Evolutionary conservation across 768 basidiomycete species (phyloP).

Genomic region (Mycena olivaceomarginata): DNA sequence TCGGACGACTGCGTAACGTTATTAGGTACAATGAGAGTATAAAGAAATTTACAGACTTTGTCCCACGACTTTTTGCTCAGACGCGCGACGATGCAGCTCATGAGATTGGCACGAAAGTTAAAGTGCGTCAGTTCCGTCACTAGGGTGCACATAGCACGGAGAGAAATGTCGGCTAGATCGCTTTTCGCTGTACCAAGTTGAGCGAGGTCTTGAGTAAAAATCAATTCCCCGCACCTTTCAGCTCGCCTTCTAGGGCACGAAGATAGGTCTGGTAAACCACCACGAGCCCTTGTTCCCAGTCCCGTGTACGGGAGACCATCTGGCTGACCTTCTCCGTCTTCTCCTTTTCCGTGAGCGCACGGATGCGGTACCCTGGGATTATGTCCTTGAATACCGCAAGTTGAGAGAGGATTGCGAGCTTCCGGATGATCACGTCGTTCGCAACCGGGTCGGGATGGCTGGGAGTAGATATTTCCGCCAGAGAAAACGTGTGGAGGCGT

Average conservation of each 20-base stretch:
- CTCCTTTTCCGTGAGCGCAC: slow-evolving; percentile 92
- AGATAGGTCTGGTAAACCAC: slow-evolving; percentile 93
- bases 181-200: slow-evolving; percentile 69
- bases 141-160: slow-evolving; percentile 93
- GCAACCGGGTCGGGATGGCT: slow-evolving; percentile 81
- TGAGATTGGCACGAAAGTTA: slow-evolving; percentile 96
- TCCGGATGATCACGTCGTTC: slow-evolving; percentile 90
- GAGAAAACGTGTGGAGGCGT: slow-evolving; percentile 93
- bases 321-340: slow-evolving; percentile 96
- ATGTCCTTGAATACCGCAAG: slow-evolving; percentile 97
- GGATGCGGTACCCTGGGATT: slow-evolving; percentile 97
- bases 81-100: slow-evolving; percentile 89
- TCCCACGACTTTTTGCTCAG: slow-evolving; percentile 94
- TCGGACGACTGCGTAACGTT: slow-evolving; percentile 81
- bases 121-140: slow-evolving; percentile 92
- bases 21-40: slow-evolving; percentile 35
- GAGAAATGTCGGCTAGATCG: slow-evolving; percentile 79
- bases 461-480: slow-evolving; percentile 81
- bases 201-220: slow-evolving; percentile 25
- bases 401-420: slow-evolving; percentile 92
- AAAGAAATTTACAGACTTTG: slow-evolving; percentile 70
- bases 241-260: slow-evolving; percentile 87
- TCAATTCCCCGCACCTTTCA: slow-evolving; percentile 78
- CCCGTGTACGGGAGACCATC: slow-evolving; percentile 91
- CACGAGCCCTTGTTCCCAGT: slow-evolving; percentile 97